Conservation (phyloP, 2,329 filamentous ascomycete species). For the Diplodia seriata region DNA sequence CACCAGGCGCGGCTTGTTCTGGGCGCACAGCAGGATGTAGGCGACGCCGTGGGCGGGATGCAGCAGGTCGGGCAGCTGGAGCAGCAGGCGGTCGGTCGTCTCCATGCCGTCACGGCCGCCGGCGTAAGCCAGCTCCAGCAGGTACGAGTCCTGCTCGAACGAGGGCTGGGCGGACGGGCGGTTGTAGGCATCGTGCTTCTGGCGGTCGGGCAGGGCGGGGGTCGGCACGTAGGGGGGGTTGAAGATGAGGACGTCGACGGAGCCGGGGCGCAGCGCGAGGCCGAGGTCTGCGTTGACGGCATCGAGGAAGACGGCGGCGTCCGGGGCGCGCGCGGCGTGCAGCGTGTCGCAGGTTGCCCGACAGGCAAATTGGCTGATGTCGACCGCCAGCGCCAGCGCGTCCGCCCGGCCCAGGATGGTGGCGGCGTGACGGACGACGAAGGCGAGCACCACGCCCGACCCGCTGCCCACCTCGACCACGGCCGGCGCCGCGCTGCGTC, state of each 20-base stretch:
- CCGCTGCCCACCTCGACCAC: constrained; percentile 88
- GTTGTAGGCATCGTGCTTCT: constrained; percentile 46
- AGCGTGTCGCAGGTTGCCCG: constrained; percentile 75
- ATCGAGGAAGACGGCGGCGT: constrained; percentile 62
- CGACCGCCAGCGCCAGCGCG: constrained; percentile 76
- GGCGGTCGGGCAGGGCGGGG: constrained; percentile 68
- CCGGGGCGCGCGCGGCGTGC: constrained; percentile 48
- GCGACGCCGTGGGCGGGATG: constrained; percentile 73
- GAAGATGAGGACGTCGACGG: constrained; percentile 87
- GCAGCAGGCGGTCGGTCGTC: constrained; percentile 80
- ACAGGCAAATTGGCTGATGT: constrained; percentile 87
- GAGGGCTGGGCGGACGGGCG: constrained; percentile 37
- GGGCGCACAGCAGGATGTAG: constrained; percentile 87
- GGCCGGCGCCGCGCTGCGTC: constrained; percentile 53
- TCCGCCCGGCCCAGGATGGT: constrained; percentile 74
- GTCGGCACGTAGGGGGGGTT: constrained; percentile 98
- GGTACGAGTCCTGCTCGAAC: constrained; percentile 82
- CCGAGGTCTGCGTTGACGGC: constrained; percentile 75
- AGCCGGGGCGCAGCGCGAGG: constrained; percentile 62
- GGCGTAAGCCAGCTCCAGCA: constrained; percentile 86
- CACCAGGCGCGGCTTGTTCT: constrained; percentile 83
- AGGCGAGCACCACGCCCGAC: constrained; percentile 92
- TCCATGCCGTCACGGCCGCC: constrained; percentile 94
- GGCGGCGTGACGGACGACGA: constrained; percentile 76
- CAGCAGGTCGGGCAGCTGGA: constrained; percentile 70